Evolutionary conservation across 2,329 filamentous ascomycete genomes (phyloP).

Genomic region (Xylaria sp.): DNA sequence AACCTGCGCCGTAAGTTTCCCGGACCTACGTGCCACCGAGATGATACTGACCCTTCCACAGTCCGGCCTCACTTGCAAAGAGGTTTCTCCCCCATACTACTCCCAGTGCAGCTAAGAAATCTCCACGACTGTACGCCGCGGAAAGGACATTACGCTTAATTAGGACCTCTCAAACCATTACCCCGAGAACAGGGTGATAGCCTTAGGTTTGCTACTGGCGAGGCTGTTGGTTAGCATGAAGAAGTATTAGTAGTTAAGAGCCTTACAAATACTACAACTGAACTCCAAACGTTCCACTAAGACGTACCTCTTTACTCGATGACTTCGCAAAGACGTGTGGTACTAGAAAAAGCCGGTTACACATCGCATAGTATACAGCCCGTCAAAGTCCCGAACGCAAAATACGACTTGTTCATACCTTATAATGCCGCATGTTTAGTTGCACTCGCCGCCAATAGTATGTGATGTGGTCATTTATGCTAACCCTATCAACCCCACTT

Average conservation of each 20-base stretch:
- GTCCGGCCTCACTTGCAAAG: constrained; percentile 51
- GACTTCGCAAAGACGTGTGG: too few relatives aligned
- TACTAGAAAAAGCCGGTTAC: too few relatives aligned
- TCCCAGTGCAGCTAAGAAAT: constrained; percentile 51
- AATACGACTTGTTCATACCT: too few relatives aligned
- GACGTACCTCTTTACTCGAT: too few relatives aligned
- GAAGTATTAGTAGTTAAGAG: background rate
- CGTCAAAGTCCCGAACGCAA: too few relatives aligned
- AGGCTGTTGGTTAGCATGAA: background rate
- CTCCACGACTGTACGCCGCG: background rate
- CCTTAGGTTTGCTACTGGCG: background rate
- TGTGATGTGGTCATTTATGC: background rate
- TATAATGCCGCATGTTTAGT: too few relatives aligned
- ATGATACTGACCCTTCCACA: constrained; percentile 35
- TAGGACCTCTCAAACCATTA: background rate
- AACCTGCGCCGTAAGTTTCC: constrained; percentile 52
- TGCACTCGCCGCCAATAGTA: too few relatives aligned
- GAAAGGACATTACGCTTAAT: background rate
- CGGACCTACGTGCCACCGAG: background rate
- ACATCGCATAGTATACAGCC: too few relatives aligned
- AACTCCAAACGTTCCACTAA: background rate
- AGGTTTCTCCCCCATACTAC: constrained; percentile 54
- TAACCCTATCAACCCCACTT: too few relatives aligned
- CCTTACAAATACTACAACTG: background rate
- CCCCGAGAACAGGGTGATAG: background rate